A percentile compares a stretch with the other conserved stretches of the same genome.
Evolutionary conservation across 257 asterid genomes (phyloP).

Genomic region (Nicotiana knightiana): DNA sequence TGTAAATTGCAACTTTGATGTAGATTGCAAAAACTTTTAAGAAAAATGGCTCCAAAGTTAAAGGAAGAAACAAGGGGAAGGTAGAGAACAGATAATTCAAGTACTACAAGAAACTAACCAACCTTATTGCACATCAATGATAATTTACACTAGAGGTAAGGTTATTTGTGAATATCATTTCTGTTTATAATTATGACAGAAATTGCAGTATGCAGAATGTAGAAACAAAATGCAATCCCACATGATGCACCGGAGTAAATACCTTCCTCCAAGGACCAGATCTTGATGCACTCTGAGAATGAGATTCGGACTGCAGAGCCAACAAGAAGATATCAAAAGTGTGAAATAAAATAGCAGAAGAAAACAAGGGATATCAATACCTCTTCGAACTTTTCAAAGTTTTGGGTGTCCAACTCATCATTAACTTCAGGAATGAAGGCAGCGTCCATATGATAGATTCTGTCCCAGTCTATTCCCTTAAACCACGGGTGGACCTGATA

Average conservation of each 20-base stretch:
- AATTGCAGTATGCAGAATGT: background rate
- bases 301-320: conserved; percentile 58
- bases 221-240: background rate
- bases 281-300: conserved; percentile 52
- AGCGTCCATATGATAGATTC: conserved; percentile 78
- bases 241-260: conserved; percentile 10
- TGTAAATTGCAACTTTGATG: background rate
- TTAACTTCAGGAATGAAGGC: conserved; percentile 91
- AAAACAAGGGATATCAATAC: conserved; percentile 29
- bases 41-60: background rate
- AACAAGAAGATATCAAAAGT: conserved; percentile 7
- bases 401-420: conserved; percentile 93
- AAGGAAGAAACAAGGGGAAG: background rate
- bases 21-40: background rate
- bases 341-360: conserved; percentile 4
- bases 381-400: conserved; percentile 94
- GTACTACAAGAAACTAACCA: background rate
- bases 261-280: conserved; percentile 99
- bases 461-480: conserved; percentile 67
- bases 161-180: background rate
- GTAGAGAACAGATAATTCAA: background rate
- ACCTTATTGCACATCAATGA: background rate
- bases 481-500: conserved; percentile 87
- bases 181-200: background rate
- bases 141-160: background rate